Evolutionary conservation across 345 rosid genomes (phyloP).

Genomic region (Draba incana): DNA sequence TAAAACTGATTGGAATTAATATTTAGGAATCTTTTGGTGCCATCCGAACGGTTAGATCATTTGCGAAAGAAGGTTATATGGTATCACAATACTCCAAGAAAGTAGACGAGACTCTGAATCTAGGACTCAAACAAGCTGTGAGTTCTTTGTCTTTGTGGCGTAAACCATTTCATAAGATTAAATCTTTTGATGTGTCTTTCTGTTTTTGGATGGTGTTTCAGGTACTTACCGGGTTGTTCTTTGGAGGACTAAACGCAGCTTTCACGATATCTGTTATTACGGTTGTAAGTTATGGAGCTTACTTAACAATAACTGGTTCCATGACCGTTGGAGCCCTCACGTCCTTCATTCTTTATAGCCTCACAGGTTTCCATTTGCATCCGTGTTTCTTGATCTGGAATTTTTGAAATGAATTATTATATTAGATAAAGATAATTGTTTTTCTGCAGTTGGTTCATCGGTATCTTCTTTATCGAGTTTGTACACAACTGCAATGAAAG

Average conservation of each 20-base stretch:
- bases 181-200: conserved; percentile 28
- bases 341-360: conserved; percentile 95
- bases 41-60: conserved; percentile 89
- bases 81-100: conserved; percentile 72
- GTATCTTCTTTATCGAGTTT: conserved; percentile 81
- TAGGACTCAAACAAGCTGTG: conserved; percentile 93
- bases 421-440: conserved; percentile 15
- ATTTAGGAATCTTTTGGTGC: conserved; percentile 95
- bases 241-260: conserved; percentile 88
- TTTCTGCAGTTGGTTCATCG: conserved; percentile 79
- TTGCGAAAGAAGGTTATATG: conserved; percentile 79
- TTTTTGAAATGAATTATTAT: background rate
- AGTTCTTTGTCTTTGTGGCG: conserved; percentile 31
- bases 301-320: conserved; percentile 79
- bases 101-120: conserved; percentile 83
- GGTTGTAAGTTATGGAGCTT: conserved; percentile 87
- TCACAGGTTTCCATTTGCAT: conserved; percentile 64
- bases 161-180: background rate
- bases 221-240: conserved; percentile 70
- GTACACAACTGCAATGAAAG: conserved; percentile 93
- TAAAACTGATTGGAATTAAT: conserved; percentile 8
- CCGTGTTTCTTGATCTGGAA: background rate
- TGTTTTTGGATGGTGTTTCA: conserved; percentile 8
- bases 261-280: conserved; percentile 75
- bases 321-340: conserved; percentile 91